phyloP scores from a whole-genome alignment of 2,329 filamentous ascomycete genomes.

The Lizonia empirigonia region DNA sequence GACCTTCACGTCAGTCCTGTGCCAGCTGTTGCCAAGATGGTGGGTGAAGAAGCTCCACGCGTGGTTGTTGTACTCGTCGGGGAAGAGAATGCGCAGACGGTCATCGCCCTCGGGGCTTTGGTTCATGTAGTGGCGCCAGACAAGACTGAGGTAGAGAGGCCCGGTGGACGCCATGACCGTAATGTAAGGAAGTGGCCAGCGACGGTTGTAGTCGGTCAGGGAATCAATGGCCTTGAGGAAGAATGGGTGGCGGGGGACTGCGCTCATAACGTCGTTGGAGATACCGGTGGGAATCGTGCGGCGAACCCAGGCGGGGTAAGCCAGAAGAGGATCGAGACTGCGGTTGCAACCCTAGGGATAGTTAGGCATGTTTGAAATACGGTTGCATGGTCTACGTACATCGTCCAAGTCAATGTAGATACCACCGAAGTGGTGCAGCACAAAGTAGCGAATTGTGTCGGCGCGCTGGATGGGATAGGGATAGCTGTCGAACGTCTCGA shows the following conservation, averaged over 20 bases:
- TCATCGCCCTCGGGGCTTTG: constrained; percentile 55
- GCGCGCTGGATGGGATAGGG: constrained; percentile 76
- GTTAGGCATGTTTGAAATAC: constrained; percentile 5
- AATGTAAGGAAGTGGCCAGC: constrained; percentile 74
- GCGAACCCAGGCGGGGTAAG: constrained; percentile 72
- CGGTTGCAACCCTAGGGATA: constrained; percentile 66
- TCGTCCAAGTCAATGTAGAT: constrained; percentile 83
- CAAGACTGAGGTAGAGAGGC: constrained; percentile 74
- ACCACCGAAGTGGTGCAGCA: constrained; percentile 76
- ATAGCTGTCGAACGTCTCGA: constrained; percentile 75
- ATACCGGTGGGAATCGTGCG: constrained; percentile 77
- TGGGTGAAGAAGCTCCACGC: constrained; percentile 75
- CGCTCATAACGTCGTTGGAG: constrained; percentile 80
- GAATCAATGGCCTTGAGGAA: constrained; percentile 72
- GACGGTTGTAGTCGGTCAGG: constrained; percentile 69
- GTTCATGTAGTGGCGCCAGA: constrained; percentile 75
- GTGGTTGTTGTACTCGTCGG: constrained; percentile 70
- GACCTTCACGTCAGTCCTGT: constrained; percentile 65
- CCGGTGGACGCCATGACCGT: constrained; percentile 82
- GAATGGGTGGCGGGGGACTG: constrained; percentile 74
- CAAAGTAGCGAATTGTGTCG: constrained; percentile 80
- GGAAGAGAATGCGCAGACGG: constrained; percentile 71
- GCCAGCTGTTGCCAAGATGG: constrained; percentile 69
- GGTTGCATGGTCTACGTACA: constrained; percentile 47
- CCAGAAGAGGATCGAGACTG: constrained; percentile 69